Percentiles rank a stretch among this genome's conserved stretches.
Conservation (phyloP, 495 filamentous ascomycete species). For the Talaromyces trachyspermus region DNA sequence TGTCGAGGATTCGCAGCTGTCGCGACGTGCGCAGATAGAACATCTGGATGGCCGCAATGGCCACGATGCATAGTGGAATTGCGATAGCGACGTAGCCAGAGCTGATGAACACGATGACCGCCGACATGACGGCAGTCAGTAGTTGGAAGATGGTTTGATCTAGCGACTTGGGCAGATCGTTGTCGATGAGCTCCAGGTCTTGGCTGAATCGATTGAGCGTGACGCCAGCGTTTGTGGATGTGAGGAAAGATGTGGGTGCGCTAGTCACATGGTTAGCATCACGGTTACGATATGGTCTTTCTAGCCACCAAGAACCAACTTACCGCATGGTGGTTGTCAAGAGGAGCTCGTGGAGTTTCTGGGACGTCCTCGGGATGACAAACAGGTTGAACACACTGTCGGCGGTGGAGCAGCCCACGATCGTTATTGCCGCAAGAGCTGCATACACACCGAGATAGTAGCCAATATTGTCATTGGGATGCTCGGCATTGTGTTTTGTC, state of each 20-base stretch:
- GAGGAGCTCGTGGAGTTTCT: slow-evolving; percentile 38
- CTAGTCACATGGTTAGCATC: slow-evolving; percentile 9
- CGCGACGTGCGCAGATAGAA: slow-evolving; percentile 57
- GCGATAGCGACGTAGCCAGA: slow-evolving; percentile 37
- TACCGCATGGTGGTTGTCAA: slow-evolving; percentile 39
- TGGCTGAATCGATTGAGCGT: slow-evolving; percentile 51
- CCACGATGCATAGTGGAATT: slow-evolving; percentile 38
- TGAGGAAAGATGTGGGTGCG: slow-evolving; percentile 41
- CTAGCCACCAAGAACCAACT: neutral
- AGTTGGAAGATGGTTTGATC: slow-evolving; percentile 2
- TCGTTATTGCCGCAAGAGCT: slow-evolving; percentile 37
- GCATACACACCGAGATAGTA: slow-evolving; percentile 52
- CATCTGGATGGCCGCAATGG: slow-evolving; percentile 48
- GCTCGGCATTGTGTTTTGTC: slow-evolving; percentile 15
- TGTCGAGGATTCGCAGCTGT: slow-evolving; percentile 51
- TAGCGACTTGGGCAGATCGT: slow-evolving; percentile 35
- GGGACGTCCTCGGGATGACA: neutral
- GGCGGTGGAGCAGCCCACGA: slow-evolving; percentile 34
- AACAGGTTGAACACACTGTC: slow-evolving; percentile 25
- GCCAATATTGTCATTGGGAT: slow-evolving; percentile 26
- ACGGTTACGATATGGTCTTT: neutral
- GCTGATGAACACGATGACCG: slow-evolving; percentile 9
- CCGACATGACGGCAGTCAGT: slow-evolving; percentile 4
- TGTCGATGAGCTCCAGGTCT: slow-evolving; percentile 54
- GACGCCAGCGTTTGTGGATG: slow-evolving; percentile 34